Evolutionary conservation across 1,284 basidiomycete species (phyloP).

Genomic region (Peniophora sp.): DNA sequence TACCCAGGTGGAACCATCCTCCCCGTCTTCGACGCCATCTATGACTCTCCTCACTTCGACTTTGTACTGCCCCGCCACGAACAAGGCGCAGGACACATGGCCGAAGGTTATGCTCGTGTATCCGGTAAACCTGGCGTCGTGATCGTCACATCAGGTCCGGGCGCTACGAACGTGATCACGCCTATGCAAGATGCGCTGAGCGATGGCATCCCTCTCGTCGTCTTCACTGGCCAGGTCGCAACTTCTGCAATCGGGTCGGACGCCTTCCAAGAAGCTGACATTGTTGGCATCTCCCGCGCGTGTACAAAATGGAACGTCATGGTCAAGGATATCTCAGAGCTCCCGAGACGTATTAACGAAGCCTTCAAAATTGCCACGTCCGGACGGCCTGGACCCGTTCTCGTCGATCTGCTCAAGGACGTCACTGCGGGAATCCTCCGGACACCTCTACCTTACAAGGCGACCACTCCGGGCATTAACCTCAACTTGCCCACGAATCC

Average conservation of each 20-base stretch:
- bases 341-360: constrained; percentile 95
- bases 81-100: constrained; percentile 98
- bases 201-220: constrained; percentile 92
- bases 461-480: constrained; percentile 78
- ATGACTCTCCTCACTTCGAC: constrained; percentile 93
- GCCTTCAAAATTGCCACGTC: constrained; percentile 99
- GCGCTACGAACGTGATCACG: constrained; percentile 96
- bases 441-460: constrained; percentile 81
- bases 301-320: constrained; percentile 99
- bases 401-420: constrained; percentile 97
- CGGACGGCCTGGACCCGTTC: constrained; percentile 92
- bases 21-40: constrained; percentile 98
- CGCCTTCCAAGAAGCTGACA: constrained; percentile 97
- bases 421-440: constrained; percentile 90
- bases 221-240: constrained; percentile 96
- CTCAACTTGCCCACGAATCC: constrained; percentile 77
- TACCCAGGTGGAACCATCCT: constrained; percentile 98
- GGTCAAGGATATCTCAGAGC: constrained; percentile 95
- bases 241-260: constrained; percentile 97
- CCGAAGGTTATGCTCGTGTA: constrained; percentile 96
- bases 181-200: constrained; percentile 97
- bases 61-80: constrained; percentile 96
- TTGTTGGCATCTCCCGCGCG: constrained; percentile 91
- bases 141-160: constrained; percentile 95
- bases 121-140: constrained; percentile 97